These are phyloP conservation scores for Hyaloscypha hepaticicola DNA, from an alignment of 495 filamentous ascomycete genomes.

Conservation along the genomic window DNA sequence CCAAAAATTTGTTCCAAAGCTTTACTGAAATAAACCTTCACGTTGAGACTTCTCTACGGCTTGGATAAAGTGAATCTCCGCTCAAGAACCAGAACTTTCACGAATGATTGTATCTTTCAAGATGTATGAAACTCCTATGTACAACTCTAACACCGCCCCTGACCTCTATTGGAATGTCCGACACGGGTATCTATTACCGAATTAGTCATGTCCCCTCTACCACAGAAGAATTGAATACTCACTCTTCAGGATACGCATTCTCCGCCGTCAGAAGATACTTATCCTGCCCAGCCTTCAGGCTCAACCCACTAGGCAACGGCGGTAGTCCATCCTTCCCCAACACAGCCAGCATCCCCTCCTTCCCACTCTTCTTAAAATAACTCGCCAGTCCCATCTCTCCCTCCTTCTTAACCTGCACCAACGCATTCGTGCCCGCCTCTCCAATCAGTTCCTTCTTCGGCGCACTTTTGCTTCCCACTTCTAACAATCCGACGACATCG, in stretches of 20 bases:
- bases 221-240: constrained; percentile 36
- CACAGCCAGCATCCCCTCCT: constrained; percentile 60
- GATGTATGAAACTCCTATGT: constrained; percentile 19
- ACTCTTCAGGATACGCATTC: constrained; percentile 57
- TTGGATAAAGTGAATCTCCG: background rate
- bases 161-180: constrained; percentile 45
- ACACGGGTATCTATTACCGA: constrained; percentile 44
- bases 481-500: constrained; percentile 81
- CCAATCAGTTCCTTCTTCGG: constrained; percentile 85
- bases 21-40: background rate
- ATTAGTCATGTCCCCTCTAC: constrained; percentile 26
- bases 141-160: background rate
- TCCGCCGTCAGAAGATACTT: constrained; percentile 56
- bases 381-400: constrained; percentile 70
- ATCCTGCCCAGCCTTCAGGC: constrained; percentile 37
- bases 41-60: background rate
- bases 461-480: constrained; percentile 73
- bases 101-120: background rate
- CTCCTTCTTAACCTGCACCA: constrained; percentile 77
- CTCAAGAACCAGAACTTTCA: background rate
- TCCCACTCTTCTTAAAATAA: constrained; percentile 64
- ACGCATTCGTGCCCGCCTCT: constrained; percentile 75
- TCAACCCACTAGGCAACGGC: constrained; percentile 72
- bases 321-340: constrained; percentile 75
- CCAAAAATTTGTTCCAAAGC: too few relatives aligned